Percentiles rank a stretch among this genome's conserved stretches.
These are phyloP conservation scores for Luzula sylvatica DNA, from an alignment of 176 grass and related monocot genomes.

Conservation along the genomic window DNA sequence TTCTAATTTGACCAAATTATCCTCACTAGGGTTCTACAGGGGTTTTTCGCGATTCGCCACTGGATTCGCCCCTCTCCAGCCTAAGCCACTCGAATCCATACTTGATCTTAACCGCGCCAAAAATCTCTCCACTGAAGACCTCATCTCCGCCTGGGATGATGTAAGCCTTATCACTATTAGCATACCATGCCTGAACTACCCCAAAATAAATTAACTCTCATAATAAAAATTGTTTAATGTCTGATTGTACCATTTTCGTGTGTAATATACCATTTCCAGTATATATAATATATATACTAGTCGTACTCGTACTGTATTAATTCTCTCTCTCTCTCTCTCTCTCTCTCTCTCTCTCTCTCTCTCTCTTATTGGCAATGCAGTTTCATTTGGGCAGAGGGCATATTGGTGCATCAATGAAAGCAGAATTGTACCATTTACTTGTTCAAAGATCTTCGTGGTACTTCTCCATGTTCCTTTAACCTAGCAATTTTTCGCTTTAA, in stretches of 20 bases:
- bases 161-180: slow-evolving; percentile 38
- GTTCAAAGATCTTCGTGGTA: slow-evolving; percentile 83
- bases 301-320: too few relatives aligned
- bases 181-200: too few relatives aligned
- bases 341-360: too few relatives aligned
- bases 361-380: slow-evolving; percentile 43
- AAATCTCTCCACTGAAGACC: slow-evolving; percentile 48
- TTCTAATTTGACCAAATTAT: slow-evolving; percentile 14
- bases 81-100: slow-evolving; percentile 53
- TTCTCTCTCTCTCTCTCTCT: too few relatives aligned
- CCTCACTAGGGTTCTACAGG: slow-evolving; percentile 28
- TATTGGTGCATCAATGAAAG: slow-evolving; percentile 75
- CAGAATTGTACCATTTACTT: slow-evolving; percentile 70
- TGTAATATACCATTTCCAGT: neutral
- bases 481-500: slow-evolving; percentile 2
- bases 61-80: slow-evolving; percentile 69
- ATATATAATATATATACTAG: too few relatives aligned
- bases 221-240: neutral
- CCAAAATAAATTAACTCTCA: too few relatives aligned
- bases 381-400: slow-evolving; percentile 97
- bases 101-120: slow-evolving; percentile 68
- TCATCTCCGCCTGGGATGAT: slow-evolving; percentile 85
- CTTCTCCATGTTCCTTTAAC: neutral
- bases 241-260: neutral
- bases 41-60: slow-evolving; percentile 53